These are phyloP conservation scores for Elaeis guineensis DNA, from an alignment of 176 grass and related monocot species.

Conservation along the genomic window DNA sequence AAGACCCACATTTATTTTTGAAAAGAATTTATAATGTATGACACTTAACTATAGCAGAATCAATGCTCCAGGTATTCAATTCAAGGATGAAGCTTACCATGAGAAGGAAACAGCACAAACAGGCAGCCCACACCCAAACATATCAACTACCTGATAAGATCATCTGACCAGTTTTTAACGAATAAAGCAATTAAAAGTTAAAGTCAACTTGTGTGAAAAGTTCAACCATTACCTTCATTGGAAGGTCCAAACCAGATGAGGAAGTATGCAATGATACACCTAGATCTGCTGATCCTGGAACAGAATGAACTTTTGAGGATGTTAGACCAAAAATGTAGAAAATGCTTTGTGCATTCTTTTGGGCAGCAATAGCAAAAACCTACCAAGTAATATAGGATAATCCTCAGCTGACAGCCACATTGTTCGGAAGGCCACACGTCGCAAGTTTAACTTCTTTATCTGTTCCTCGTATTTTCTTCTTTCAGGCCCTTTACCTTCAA, in stretches of 20 bases:
- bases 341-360: background rate
- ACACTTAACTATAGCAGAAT: too few relatives aligned
- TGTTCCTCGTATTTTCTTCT: constrained; percentile 79
- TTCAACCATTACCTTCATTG: constrained; percentile 69
- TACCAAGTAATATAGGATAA: constrained; percentile 91
- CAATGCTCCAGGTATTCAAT: too few relatives aligned
- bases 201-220: too few relatives aligned
- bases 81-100: constrained; percentile 37
- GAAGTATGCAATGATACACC: constrained; percentile 91
- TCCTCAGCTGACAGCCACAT: constrained; percentile 98
- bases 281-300: constrained; percentile 81
- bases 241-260: constrained; percentile 84
- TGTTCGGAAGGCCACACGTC: constrained; percentile 81
- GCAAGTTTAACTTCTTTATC: constrained; percentile 80
- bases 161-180: background rate
- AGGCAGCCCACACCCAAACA: constrained; percentile 98
- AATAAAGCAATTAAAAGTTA: background rate
- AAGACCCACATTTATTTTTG: background rate
- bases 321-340: background rate
- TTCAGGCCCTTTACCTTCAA: constrained; percentile 97
- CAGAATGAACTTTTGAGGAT: background rate
- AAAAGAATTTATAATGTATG: background rate
- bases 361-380: constrained; percentile 11
- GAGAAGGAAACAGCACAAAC: constrained; percentile 97
- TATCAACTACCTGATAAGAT: constrained; percentile 79